These are phyloP conservation scores for Kluyveromyces dobzhanskii DNA, from an alignment of 805 yeast species.

Conservation along the genomic window DNA sequence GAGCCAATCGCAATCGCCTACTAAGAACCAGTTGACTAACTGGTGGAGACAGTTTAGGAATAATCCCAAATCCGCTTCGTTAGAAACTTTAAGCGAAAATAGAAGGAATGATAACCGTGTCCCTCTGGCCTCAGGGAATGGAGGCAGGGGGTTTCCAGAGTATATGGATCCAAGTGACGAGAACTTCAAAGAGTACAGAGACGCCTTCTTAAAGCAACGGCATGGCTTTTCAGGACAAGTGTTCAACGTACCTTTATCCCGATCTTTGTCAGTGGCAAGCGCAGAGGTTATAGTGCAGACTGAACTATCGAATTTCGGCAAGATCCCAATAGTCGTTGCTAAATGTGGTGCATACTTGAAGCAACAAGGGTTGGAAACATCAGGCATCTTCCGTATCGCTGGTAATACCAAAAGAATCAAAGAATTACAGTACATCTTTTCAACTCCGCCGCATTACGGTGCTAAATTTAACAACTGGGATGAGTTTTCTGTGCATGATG, in stretches of 20 bases:
- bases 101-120: not conserved
- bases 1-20: constrained; percentile 10
- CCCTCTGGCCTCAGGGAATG: not conserved
- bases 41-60: constrained; percentile 27
- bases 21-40: constrained; percentile 16
- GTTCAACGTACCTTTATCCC: constrained; percentile 72
- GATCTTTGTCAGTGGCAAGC: constrained; percentile 56
- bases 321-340: constrained; percentile 90
- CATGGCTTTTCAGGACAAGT: constrained; percentile 40
- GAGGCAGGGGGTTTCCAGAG: not conserved
- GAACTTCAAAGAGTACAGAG: constrained; percentile 31
- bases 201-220: constrained; percentile 29
- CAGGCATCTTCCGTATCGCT: constrained; percentile 89
- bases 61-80: constrained; percentile 28
- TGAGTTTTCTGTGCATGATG: constrained; percentile 93
- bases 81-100: constrained; percentile 17
- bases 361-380: constrained; percentile 64
- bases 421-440: constrained; percentile 75
- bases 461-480: constrained; percentile 76
- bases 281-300: constrained; percentile 57
- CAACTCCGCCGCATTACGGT: constrained; percentile 85
- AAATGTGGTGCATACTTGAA: constrained; percentile 86
- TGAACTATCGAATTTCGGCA: constrained; percentile 70
- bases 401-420: constrained; percentile 86
- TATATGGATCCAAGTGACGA: not conserved